Base-by-base conservation (phyloP, 352 stramenopile genomes). In the Globisporangium cederbergense region DNA sequence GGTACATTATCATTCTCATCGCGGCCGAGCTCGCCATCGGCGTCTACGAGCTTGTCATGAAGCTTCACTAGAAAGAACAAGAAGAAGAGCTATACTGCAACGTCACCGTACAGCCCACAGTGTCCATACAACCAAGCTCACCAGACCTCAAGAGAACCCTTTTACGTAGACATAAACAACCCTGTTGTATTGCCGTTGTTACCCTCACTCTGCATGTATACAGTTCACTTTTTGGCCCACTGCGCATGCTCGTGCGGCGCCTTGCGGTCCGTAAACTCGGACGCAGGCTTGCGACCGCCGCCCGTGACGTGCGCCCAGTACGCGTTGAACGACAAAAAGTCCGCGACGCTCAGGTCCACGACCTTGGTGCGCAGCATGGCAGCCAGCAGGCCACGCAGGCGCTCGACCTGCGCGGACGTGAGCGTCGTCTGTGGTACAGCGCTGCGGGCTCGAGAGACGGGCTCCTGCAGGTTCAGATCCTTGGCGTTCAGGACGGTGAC, bases 1-100 rank as follows among this genome's bases (percentile, higher is more conserved):
- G 96, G 96, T 98, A 98, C 65, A 98, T 99, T 79, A 98, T 99
- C 81, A 91, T 98, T 46, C 72, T 99, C 18, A 99, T 99, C 71
- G 83, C 86, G 18, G 91, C 97, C 22, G 97, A 99, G 77, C 90
- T 98, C 38, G 76, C 93, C 32, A 86, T 99, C 67, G 97, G 81
- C 55, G 67, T 88, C 34, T 96, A 93, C 66, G 84, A 92, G 59
- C 71, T 95, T 40, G 65, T 81, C 40, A 83, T 91, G 77, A 91
- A 91, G 69, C 70, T 93, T 28, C 72, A 79, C 52, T 86, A 88
- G 34, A 58, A 16, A 10, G 13, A 30, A 11, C 36, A 22, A 18
- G 2, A 42, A 42, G 36, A 42, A 14, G 36, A 42, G 36, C 9
- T 42, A 42, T 14, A 42, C 11, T 14, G 9, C 36, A 36, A 36